Evolutionary conservation across 441 rosid species (phyloP).

Genomic region (Mallotus japonicus): DNA sequence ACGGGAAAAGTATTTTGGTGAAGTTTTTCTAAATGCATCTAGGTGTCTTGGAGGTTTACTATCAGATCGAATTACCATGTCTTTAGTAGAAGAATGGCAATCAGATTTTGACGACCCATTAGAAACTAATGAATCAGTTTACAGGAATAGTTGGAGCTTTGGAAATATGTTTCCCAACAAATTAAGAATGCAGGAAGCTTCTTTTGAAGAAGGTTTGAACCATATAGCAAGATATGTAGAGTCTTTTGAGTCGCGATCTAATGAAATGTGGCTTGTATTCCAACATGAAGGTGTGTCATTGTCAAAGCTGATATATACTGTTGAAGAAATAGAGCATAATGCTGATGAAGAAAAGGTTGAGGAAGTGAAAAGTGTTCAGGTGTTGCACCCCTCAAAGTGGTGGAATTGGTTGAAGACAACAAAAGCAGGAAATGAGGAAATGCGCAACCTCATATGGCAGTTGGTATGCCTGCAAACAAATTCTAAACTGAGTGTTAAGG

Average conservation of each 20-base stretch:
- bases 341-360: conserved; percentile 47
- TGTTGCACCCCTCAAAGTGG: conserved; percentile 89
- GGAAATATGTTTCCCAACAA: conserved; percentile 31
- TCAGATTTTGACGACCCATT: conserved; percentile 26
- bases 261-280: conserved; percentile 96
- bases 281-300: conserved; percentile 84
- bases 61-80: conserved; percentile 33
- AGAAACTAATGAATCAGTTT: conserved; percentile 31
- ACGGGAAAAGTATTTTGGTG: conserved; percentile 95
- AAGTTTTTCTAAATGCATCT: conserved; percentile 75
- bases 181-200: conserved; percentile 30
- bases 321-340: conserved; percentile 53
- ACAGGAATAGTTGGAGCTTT: conserved; percentile 33
- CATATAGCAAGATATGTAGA: conserved; percentile 95
- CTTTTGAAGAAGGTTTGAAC: conserved; percentile 73
- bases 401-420: conserved; percentile 98
- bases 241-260: conserved; percentile 82
- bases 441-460: conserved; percentile 81
- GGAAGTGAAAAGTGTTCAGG: conserved; percentile 52
- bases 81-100: conserved; percentile 37
- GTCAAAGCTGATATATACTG: conserved; percentile 84
- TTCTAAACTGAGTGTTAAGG: conserved; percentile 11
- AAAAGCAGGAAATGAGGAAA: conserved; percentile 81
- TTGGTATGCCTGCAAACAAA: conserved; percentile 47
- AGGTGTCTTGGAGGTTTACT: conserved; percentile 45